Evolutionary conservation across 176 grass and related monocot genomes (phyloP), one percentile per base, ranked within the genome.

Genomic region (Rhipidocladum racemiflorum): DNA sequence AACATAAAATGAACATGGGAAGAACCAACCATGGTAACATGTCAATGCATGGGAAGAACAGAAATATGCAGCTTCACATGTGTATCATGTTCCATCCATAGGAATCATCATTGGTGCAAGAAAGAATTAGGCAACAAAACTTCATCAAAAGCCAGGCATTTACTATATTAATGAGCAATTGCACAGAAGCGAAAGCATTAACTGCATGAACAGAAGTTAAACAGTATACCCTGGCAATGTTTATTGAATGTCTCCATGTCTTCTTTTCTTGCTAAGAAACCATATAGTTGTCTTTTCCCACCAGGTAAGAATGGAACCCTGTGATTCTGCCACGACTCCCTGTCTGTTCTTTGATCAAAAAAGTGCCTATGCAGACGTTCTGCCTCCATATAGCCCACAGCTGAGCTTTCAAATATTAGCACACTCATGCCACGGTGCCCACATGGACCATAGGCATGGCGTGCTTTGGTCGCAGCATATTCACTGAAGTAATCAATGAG

Each of bases 371-470:
- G 85, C 56, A 99, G 83, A 51, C 85, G 90, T 56, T 99, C 92
- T 55, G 92, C 96, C 70, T 91, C 87, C 87, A 90, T 61, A 81
- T 90, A 99, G 71, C 96, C 92, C 23, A 95, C 76, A 0, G 91
- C 92, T 18, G 91, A 79, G 76, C 79, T 61, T 77, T 99, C 92
- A 90, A 99, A 99, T 84, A 95, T 88, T 68, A 99, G 70, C 72
- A 90, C 76, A 76, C 96, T 91, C 74, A 95, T 91, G 38, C 96
- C 96, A 63, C 96, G 86, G 65, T 99, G 96, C 46, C 96, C 96
- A 61, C 21, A 28, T 78, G 96, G 96, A 83, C 92, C 91, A 75
- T 99, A 95, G 62, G 96, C 83, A 89, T 99, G 96, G 0, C 85
- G 82, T 53, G 96, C 93, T 88, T 91, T 99, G 42, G 54, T 92